Evolutionary conservation across 192 early-diverging fungal species (phyloP).

Genomic region (Pilobolus umbonatus): DNA sequence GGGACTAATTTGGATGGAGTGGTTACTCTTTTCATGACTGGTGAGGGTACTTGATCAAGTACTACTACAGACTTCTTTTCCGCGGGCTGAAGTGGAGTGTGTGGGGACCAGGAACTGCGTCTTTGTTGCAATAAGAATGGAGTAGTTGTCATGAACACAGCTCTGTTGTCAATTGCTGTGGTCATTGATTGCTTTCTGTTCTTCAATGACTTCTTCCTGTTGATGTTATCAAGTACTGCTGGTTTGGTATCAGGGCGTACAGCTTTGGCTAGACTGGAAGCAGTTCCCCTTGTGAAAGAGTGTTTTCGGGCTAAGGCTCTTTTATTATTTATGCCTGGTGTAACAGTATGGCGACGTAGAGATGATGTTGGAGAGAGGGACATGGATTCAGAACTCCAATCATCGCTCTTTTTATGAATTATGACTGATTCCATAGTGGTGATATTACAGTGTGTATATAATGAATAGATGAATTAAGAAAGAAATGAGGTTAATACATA

Average conservation of each 20-base stretch:
- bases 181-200: neutral
- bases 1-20: too few relatives aligned
- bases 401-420: too few relatives aligned
- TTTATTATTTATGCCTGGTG: too few relatives aligned
- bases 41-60: too few relatives aligned
- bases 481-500: too few relatives aligned
- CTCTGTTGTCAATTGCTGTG: neutral
- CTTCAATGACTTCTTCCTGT: too few relatives aligned
- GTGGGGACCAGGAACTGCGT: neutral
- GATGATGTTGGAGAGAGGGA: neutral
- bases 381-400: too few relatives aligned
- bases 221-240: neutral
- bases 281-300: constrained; percentile 4
- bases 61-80: too few relatives aligned
- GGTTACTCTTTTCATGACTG: too few relatives aligned
- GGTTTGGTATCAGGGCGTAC: constrained; percentile 3
- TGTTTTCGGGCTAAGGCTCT: neutral
- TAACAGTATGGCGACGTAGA: neutral
- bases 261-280: constrained; percentile 5
- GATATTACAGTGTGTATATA: too few relatives aligned
- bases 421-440: neutral
- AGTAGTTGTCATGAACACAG: too few relatives aligned
- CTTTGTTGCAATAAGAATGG: neutral
- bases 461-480: too few relatives aligned
- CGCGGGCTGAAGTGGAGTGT: neutral